Evolutionary conservation across 352 stramenopile species (phyloP).

Genomic region (Phytophthora aleatoria): DNA sequence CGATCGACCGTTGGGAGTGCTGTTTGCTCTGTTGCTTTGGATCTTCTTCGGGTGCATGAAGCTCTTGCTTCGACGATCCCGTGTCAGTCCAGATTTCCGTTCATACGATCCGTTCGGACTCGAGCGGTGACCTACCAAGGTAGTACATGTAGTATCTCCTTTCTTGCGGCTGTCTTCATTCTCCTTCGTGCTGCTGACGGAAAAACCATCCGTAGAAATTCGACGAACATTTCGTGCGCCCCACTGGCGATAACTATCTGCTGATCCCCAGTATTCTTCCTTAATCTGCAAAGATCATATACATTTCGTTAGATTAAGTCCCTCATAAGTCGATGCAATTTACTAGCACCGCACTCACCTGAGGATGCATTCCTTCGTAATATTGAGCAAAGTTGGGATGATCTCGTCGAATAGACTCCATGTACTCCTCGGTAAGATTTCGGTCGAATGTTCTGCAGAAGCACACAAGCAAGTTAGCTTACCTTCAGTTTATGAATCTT

Average conservation of each 20-base stretch:
- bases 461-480: conserved; percentile 6
- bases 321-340: not conserved
- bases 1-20: conserved; percentile 14
- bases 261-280: conserved; percentile 71
- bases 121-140: conserved; percentile 3
- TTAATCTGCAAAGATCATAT: conserved; percentile 26
- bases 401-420: conserved; percentile 52
- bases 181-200: conserved; percentile 32
- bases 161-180: conserved; percentile 47
- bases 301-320: not conserved
- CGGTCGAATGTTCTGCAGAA: conserved; percentile 69
- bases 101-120: conserved; percentile 22
- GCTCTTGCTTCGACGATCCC: conserved; percentile 73
- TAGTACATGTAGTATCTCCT: conserved; percentile 36
- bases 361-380: conserved; percentile 49
- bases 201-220: conserved; percentile 39
- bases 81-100: conserved; percentile 26
- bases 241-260: conserved; percentile 67
- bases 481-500: not conserved
- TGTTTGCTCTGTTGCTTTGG: conserved; percentile 25
- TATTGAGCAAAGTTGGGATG: conserved; percentile 65
- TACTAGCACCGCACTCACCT: conserved; percentile 30
- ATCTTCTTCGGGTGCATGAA: conserved; percentile 53
- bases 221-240: conserved; percentile 50
- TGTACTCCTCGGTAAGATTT: conserved; percentile 66